Evolutionary conservation across 345 rosid species (phyloP).

Genomic region (Pugionium cornutum): DNA sequence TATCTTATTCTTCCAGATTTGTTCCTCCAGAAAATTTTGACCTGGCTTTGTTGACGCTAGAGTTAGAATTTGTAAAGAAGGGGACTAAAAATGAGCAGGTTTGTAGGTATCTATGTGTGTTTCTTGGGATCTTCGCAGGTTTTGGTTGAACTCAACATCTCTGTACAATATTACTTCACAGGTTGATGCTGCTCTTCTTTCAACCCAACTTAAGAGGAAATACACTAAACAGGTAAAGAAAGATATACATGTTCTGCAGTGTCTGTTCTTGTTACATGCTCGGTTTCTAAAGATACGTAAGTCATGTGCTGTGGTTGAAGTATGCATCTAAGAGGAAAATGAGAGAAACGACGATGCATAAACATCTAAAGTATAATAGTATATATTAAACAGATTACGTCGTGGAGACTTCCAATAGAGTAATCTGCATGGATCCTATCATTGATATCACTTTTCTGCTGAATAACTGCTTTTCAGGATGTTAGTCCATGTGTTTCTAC

Average conservation of each 20-base stretch:
- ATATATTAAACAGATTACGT: conserved; percentile 17
- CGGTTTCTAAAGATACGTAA: not conserved
- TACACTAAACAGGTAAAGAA: conserved; percentile 70
- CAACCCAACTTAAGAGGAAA: conserved; percentile 77
- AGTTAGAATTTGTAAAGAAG: conserved; percentile 90
- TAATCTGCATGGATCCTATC: conserved; percentile 7
- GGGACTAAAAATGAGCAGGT: conserved; percentile 91
- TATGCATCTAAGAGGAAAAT: conserved; percentile 17
- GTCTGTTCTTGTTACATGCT: conserved; percentile 2
- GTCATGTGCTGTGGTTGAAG: not conserved
- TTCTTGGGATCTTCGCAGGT: conserved; percentile 20
- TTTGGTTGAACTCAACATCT: not conserved
- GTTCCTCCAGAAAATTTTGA: conserved; percentile 75
- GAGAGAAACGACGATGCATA: not conserved
- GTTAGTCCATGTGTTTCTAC: not conserved
- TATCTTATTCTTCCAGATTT: conserved; percentile 48
- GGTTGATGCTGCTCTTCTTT: conserved; percentile 88
- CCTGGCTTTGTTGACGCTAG: conserved; percentile 74
- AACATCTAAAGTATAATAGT: not conserved
- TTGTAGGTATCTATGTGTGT: conserved; percentile 21
- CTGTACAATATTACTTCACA: conserved; percentile 32
- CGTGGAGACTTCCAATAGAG: conserved; percentile 20
- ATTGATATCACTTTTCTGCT: not conserved
- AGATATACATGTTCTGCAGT: conserved; percentile 3
- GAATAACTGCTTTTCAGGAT: not conserved